Evolutionary conservation across 352 stramenopile species (phyloP).

Genomic region (Thalassiosira livingstoniorum): DNA sequence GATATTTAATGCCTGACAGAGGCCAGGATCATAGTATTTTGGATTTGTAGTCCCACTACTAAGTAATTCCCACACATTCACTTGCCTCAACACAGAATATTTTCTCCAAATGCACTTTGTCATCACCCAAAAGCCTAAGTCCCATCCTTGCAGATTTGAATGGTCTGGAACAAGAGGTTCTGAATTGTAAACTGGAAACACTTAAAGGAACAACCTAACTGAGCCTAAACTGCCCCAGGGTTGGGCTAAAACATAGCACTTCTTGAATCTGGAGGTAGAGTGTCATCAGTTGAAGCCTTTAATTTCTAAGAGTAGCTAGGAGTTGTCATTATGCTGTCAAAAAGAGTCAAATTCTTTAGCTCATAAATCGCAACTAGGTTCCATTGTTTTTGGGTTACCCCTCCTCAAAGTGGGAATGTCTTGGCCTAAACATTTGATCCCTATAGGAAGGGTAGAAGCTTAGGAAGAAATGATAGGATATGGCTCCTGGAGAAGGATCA

Average conservation of each 20-base stretch:
- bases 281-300: constrained; percentile 21
- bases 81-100: no score
- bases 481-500: neutral
- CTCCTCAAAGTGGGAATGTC: neutral
- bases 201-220: neutral
- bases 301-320: neutral
- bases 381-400: neutral
- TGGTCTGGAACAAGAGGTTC: neutral
- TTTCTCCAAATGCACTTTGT: neutral
- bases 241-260: constrained; percentile 2
- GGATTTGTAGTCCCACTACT: no score
- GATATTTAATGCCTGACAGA: no score
- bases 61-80: no score
- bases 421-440: neutral
- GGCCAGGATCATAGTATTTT: no score
- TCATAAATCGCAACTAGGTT: neutral
- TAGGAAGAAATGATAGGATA: neutral
- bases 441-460: neutral
- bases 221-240: neutral
- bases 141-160: neutral
- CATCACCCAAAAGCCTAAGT: constrained; percentile 2
- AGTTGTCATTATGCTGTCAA: no score
- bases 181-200: neutral
- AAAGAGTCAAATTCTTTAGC: neutral
- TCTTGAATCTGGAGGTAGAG: neutral